Conservation (phyloP, 2,329 filamentous ascomycete species). For the Stagonosporopsis vannaccii region DNA sequence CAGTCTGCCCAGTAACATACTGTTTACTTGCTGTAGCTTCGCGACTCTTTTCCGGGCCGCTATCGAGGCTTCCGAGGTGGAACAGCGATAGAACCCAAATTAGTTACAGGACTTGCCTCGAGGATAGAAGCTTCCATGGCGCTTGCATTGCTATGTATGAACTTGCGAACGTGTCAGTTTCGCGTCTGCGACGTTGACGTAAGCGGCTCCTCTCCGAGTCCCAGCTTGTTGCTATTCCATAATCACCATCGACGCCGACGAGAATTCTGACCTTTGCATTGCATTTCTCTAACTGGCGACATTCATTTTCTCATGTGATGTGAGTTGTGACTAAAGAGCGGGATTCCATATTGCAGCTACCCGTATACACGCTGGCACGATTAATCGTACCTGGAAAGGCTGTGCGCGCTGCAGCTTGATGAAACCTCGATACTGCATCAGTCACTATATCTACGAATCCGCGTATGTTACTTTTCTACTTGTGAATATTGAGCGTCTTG, state of each 20-base stretch:
- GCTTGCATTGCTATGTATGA: background rate
- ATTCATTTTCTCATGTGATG: too few species aligned
- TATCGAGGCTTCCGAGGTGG: background rate
- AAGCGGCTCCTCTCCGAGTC: background rate
- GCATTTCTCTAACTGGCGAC: too few species aligned
- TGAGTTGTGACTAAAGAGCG: too few species aligned
- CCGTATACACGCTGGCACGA: too few species aligned
- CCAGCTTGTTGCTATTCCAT: background rate
- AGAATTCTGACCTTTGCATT: too few species aligned
- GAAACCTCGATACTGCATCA: background rate
- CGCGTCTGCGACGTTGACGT: constrained; percentile 10
- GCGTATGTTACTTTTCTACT: background rate
- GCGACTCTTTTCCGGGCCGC: background rate
- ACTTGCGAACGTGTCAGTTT: constrained; percentile 5
- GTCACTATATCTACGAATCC: background rate
- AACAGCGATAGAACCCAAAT: background rate
- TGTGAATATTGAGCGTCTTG: background rate
- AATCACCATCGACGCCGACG: background rate
- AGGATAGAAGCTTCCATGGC: background rate
- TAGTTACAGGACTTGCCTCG: background rate
- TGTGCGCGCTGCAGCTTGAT: too few species aligned
- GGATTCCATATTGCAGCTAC: too few species aligned
- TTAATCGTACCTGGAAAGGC: too few species aligned
- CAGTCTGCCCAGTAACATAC: background rate
- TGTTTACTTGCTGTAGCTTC: background rate